Percentiles rank a stretch among this genome's conserved stretches.
Conservation (phyloP, 345 rosid genomes). For the Nephelium lappaceum region DNA sequence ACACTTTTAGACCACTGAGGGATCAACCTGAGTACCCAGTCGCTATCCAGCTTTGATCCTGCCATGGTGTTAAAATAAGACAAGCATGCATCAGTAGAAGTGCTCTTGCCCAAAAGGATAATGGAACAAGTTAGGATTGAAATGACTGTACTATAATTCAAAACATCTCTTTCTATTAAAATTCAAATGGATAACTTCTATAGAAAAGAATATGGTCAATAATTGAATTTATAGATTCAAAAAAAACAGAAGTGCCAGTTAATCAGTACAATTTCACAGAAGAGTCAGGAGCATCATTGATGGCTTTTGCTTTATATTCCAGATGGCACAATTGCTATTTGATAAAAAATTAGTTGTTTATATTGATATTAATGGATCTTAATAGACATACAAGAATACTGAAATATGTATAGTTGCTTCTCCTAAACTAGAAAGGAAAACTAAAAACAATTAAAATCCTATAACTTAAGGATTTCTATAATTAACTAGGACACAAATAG, state of each 20-base stretch:
- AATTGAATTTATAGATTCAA: not conserved
- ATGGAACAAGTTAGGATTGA: not conserved
- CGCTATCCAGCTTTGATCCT: constrained; percentile 62
- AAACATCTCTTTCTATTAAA: constrained; percentile 2
- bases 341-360: too few relatives aligned
- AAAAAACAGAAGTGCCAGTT: not conserved
- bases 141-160: not conserved
- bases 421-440: too few relatives aligned
- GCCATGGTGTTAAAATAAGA: constrained; percentile 33
- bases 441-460: too few relatives aligned
- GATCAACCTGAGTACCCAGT: constrained; percentile 62
- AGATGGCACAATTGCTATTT: constrained; percentile 1
- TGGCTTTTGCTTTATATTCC: not conserved
- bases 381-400: too few relatives aligned
- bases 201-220: not conserved
- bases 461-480: too few relatives aligned
- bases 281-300: not conserved
- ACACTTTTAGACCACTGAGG: constrained; percentile 85
- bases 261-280: not conserved
- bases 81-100: constrained; percentile 21
- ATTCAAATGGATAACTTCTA: not conserved
- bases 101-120: constrained; percentile 16
- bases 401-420: too few relatives aligned
- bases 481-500: too few relatives aligned
- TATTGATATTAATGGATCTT: too few relatives aligned